Conservation (phyloP, 345 rosid genomes). For the Brassica rapa region DNA sequence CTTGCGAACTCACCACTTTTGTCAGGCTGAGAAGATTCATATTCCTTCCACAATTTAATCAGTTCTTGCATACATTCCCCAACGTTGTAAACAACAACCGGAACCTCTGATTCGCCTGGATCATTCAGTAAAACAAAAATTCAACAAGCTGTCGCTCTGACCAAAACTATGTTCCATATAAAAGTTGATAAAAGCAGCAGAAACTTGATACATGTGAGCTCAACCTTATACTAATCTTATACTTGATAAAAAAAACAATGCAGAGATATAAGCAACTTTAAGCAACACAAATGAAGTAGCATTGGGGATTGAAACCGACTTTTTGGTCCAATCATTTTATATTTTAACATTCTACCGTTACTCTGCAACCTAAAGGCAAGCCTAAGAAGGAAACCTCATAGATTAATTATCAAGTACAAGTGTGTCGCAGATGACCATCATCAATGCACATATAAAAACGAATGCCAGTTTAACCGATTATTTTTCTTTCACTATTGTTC, state of each 20-base stretch:
- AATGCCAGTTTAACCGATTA: constrained; percentile 12
- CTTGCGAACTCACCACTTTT: constrained; percentile 65
- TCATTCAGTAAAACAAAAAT: constrained; percentile 37
- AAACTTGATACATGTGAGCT: neutral
- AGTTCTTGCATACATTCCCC: constrained; percentile 99
- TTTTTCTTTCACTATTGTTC: constrained; percentile 24
- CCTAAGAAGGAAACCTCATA: constrained; percentile 13
- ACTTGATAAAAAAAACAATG: neutral
- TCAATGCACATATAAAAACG: constrained; percentile 6
- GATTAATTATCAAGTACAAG: neutral
- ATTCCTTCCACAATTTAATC: constrained; percentile 88
- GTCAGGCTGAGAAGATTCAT: constrained; percentile 67
- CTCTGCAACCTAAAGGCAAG: constrained; percentile 23
- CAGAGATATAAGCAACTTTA: constrained; percentile 2
- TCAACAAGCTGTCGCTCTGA: constrained; percentile 12
- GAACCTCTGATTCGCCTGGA: constrained; percentile 86
- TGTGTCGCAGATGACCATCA: neutral
- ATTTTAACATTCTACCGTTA: constrained; percentile 15
- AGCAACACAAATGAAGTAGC: constrained; percentile 10
- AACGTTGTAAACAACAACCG: constrained; percentile 85
- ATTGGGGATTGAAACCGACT: constrained; percentile 5
- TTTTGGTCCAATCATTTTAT: constrained; percentile 15
- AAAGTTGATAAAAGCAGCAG: constrained; percentile 22
- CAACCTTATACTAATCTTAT: neutral
- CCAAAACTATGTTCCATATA: neutral